Base-by-base conservation (phyloP, 441 rosid species). In the Gossypium gossypioides region DNA sequence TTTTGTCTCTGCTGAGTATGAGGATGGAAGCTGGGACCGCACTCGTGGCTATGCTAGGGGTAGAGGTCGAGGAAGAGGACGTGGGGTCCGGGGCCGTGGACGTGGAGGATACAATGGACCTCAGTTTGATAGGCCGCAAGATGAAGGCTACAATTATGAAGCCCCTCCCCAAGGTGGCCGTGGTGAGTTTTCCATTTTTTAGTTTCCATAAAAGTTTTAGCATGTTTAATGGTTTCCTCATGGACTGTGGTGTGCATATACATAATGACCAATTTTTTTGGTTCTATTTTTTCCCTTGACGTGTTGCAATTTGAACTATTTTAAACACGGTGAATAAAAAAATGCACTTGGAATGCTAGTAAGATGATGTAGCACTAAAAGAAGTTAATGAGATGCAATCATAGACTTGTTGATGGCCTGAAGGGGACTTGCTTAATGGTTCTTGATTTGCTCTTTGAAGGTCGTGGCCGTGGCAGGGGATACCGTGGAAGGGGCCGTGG, bases 391-490 rank as follows among this genome's bases (percentile, higher is more conserved):
- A 42, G 91, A 22, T 24, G 70, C 21, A 46, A 24, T 15, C 2
- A 67, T 8, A 24, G 52, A 24, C 13, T 65, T 65, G 40, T 29
- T 46, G 21, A 19, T 10, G 29, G 12, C 8, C 22, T 13, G 40
- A 13, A 3, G 40, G 40, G 40, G 0, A 34, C 40, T 6, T 34
- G 40, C 40, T 34, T 68, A 29, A 68, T 27, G 40, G 8, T 15
- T 44, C 9, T 27, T 0, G 18, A 12, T 46, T 4, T 32, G 59
- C 71, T 32, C 29, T 27, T 44, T 74, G 66, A 72, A 91, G 98
- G 93, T 6, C 90, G 93, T 74, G 93, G 93, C 21, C 91, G 96
- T 22, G 91, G 95, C 63, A 87, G 95, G 80, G 90, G 93, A 70
- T 64, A 74, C 55, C 93, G 95, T 4, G 97, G 96, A 73, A 85